Percentiles rank a stretch among this genome's conserved stretches.
phyloP scores from a whole-genome alignment of 805 yeast species.

The Wickerhamiella dianesei region DNA sequence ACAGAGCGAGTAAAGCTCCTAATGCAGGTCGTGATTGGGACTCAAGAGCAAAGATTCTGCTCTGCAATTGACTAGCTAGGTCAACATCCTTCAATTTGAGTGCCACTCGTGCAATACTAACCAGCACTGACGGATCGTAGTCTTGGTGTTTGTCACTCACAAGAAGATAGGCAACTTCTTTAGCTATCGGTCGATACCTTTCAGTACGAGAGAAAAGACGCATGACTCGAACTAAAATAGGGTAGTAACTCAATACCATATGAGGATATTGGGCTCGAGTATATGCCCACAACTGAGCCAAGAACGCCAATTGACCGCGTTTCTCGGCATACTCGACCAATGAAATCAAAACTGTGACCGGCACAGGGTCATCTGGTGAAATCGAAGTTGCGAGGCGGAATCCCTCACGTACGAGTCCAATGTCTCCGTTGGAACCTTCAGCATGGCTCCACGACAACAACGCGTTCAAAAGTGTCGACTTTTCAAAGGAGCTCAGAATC shows the following conservation, averaged over 20 bases:
- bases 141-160: background rate
- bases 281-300: slow-evolving; percentile 9
- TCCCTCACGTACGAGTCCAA: slow-evolving; percentile 4
- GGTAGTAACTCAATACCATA: slow-evolving; percentile 2
- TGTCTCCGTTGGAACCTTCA: slow-evolving; percentile 5
- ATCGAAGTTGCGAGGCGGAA: slow-evolving; percentile 2
- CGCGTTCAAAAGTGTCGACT: slow-evolving; percentile 7
- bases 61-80: background rate
- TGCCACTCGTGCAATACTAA: slow-evolving; percentile 9
- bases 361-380: slow-evolving; percentile 8
- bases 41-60: background rate
- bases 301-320: background rate
- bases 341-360: slow-evolving; percentile 6
- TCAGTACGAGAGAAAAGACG: slow-evolving; percentile 6
- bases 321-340: slow-evolving; percentile 6
- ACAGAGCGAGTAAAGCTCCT: background rate
- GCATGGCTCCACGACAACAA: slow-evolving; percentile 1
- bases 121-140: slow-evolving; percentile 5
- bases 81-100: slow-evolving; percentile 6
- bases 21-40: background rate
- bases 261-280: slow-evolving; percentile 4
- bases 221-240: slow-evolving; percentile 9
- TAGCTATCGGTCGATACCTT: slow-evolving; percentile 1
- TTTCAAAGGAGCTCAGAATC: slow-evolving; percentile 9
- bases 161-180: slow-evolving; percentile 8